Percentiles rank a stretch among this genome's conserved stretches.
These are phyloP conservation scores for Coffea eugenioides DNA, from an alignment of 257 asterid genomes.

Conservation along the genomic window DNA sequence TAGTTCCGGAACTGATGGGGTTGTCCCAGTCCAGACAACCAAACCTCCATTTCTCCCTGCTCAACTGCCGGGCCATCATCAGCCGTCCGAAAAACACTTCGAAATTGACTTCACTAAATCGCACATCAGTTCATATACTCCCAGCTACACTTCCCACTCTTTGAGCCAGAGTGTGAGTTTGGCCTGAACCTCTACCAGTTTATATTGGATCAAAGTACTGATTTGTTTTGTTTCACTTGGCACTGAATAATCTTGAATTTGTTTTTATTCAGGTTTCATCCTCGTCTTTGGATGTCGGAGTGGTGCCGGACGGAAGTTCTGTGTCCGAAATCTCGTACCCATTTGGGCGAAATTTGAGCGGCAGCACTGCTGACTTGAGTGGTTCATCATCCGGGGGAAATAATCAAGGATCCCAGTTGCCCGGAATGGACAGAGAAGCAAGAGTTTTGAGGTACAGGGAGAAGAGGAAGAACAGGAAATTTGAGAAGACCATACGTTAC, in stretches of 20 bases:
- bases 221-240: no score
- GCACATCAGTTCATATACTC: conserved; percentile 51
- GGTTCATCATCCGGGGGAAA: conserved; percentile 14
- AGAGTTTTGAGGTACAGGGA: conserved; percentile 82
- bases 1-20: conserved; percentile 48
- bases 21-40: conserved; percentile 65
- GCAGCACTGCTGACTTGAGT: conserved; percentile 25
- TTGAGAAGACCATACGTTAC: conserved; percentile 80
- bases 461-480: conserved; percentile 75
- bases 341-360: conserved; percentile 21
- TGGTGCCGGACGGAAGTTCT: conserved; percentile 77
- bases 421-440: conserved; percentile 66
- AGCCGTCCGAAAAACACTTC: conserved; percentile 46
- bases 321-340: conserved; percentile 61
- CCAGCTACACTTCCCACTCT: conserved; percentile 49
- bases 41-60: conserved; percentile 33
- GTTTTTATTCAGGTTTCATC: conserved; percentile 65
- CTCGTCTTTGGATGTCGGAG: conserved; percentile 70
- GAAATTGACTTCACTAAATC: conserved; percentile 69
- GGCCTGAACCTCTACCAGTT: background rate
- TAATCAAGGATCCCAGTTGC: conserved; percentile 37
- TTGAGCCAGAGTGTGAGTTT: conserved; percentile 69
- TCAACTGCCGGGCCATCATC: conserved; percentile 20
- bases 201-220: background rate
- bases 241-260: background rate